Percentiles rank a stretch among this genome's conserved stretches.
Conservation (phyloP, 352 stramenopile species). For the Elongisporangium undulatum region DNA sequence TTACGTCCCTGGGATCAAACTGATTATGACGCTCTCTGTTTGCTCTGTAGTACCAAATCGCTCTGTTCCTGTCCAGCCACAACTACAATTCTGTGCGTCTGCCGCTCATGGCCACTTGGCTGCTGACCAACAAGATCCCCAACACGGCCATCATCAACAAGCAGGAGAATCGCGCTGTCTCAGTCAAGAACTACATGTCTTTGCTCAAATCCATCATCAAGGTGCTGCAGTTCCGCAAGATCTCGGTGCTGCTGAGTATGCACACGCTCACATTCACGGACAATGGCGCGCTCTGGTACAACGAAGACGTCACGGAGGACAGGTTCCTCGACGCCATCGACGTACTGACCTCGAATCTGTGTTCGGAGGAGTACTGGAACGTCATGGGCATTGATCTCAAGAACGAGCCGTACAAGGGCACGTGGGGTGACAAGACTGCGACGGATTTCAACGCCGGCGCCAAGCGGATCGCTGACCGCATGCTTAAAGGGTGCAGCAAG, state of each 20-base stretch:
- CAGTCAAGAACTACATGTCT: constrained; percentile 41
- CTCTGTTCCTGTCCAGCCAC: constrained; percentile 29
- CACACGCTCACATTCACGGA: constrained; percentile 28
- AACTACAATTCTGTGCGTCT: constrained; percentile 42
- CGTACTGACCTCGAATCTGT: constrained; percentile 34
- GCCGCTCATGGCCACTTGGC: constrained; percentile 32
- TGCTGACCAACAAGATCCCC: constrained; percentile 57
- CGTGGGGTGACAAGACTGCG: constrained; percentile 37
- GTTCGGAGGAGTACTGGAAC: constrained; percentile 67
- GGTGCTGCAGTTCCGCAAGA: constrained; percentile 17
- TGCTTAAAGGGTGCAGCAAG: constrained; percentile 49
- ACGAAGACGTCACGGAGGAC: constrained; percentile 22
- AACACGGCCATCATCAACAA: constrained; percentile 41
- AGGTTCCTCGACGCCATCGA: constrained; percentile 41
- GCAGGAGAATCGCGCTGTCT: constrained; percentile 57
- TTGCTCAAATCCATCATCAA: constrained; percentile 49
- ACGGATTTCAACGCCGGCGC: constrained; percentile 39
- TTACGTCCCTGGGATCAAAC: no score
- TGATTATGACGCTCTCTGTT: not conserved
- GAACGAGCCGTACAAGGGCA: constrained; percentile 45
- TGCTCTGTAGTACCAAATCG: constrained; percentile 24
- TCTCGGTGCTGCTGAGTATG: constrained; percentile 43
- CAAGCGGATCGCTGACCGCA: constrained; percentile 38
- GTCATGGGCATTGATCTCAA: constrained; percentile 70
- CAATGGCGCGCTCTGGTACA: constrained; percentile 39